Conservation (phyloP, 345 rosid genomes). For the Geranium brycei region DNA sequence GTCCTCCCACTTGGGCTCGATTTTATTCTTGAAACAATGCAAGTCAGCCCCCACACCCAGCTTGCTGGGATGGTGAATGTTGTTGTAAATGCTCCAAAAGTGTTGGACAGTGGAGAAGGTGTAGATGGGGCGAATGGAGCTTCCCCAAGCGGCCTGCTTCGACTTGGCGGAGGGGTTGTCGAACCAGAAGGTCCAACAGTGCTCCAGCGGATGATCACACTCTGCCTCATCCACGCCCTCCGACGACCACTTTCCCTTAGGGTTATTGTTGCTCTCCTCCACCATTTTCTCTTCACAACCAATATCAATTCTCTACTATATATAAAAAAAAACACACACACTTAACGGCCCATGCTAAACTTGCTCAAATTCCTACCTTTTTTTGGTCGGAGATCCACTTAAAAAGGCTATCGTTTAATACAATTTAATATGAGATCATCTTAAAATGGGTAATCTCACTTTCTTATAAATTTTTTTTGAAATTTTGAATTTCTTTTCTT, state of each 20-base stretch:
- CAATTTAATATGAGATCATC: too few species aligned
- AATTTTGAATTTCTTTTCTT: too few species aligned
- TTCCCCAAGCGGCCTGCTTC: conserved; percentile 63
- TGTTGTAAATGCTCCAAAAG: conserved; percentile 86
- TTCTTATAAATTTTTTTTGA: too few species aligned
- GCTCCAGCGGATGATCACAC: conserved; percentile 27
- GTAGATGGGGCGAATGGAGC: conserved; percentile 52
- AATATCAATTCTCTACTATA: too few species aligned
- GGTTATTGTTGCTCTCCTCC: background rate
- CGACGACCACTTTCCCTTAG: background rate
- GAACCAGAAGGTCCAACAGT: conserved; percentile 91
- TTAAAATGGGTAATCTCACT: too few species aligned
- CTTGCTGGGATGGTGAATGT: conserved; percentile 60
- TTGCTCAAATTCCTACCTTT: too few species aligned
- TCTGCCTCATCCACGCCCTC: conserved; percentile 2
- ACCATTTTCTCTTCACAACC: too few species aligned
- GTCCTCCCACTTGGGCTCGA: conserved; percentile 96
- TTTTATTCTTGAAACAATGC: conserved; percentile 75
- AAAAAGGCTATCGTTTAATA: too few species aligned
- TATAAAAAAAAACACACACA: too few species aligned
- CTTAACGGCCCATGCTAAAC: too few species aligned
- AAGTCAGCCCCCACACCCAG: conserved; percentile 51
- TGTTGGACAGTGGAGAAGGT: conserved; percentile 64
- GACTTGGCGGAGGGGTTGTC: conserved; percentile 48
- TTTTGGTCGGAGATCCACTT: too few species aligned